These are phyloP conservation scores for Apiospora rasikravindrae DNA, from an alignment of 2,329 filamentous ascomycete genomes.

Conservation along the genomic window DNA sequence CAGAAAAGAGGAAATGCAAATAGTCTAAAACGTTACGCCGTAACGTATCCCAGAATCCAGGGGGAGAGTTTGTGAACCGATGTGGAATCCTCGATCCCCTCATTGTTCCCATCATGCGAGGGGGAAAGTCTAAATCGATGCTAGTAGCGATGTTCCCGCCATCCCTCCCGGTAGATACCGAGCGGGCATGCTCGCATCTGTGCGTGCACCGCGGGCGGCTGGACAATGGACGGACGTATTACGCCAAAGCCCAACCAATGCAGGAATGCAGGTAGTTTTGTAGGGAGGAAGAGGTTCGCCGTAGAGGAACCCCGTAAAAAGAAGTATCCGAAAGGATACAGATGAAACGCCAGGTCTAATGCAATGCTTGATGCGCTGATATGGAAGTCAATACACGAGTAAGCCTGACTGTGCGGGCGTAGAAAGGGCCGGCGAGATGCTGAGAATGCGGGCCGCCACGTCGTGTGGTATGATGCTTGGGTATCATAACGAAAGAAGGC, in stretches of 20 bases:
- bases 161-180: neutral
- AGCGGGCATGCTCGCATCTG: constrained; percentile 1
- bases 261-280: neutral
- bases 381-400: constrained; percentile 13
- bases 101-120: neutral
- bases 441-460: neutral
- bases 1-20: constrained; percentile 4
- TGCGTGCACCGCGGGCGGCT: neutral
- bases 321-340: neutral
- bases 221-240: neutral
- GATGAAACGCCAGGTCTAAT: constrained; percentile 15
- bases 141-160: neutral
- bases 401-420: constrained; percentile 11
- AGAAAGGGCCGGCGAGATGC: neutral
- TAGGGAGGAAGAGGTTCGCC: neutral
- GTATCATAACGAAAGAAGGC: constrained; percentile 13
- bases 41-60: neutral
- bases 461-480: constrained; percentile 12
- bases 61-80: constrained; percentile 10
- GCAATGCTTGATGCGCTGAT: constrained; percentile 18
- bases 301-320: neutral
- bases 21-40: constrained; percentile 14
- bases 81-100: neutral
- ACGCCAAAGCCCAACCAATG: neutral
- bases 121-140: constrained; percentile 14